Evolutionary conservation across 345 rosid genomes (phyloP).

Genomic region (Camelina hispida): DNA sequence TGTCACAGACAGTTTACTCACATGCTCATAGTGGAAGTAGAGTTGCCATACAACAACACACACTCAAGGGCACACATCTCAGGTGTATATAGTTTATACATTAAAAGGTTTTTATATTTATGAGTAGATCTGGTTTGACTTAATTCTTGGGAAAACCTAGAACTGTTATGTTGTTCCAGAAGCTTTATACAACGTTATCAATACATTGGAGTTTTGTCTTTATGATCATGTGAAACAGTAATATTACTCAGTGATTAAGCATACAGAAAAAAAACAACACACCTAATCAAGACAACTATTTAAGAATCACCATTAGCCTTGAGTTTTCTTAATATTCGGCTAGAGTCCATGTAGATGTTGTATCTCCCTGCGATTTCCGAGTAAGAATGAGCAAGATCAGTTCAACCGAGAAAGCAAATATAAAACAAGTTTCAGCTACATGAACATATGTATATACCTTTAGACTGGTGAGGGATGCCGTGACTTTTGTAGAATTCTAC

Average conservation of each 20-base stretch:
- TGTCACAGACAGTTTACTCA: conserved; percentile 58
- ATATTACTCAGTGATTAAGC: conserved; percentile 10
- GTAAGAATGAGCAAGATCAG: conserved; percentile 25
- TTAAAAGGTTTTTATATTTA: conserved; percentile 25
- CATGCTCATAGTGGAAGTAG: conserved; percentile 66
- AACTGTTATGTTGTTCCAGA: conserved; percentile 29
- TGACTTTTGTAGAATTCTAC: conserved; percentile 2
- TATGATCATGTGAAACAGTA: conserved; percentile 24
- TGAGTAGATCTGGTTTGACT: conserved; percentile 27
- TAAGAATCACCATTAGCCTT: conserved; percentile 27
- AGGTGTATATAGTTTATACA: conserved; percentile 41
- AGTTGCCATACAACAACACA: conserved; percentile 29
- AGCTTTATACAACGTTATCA: conserved; percentile 36
- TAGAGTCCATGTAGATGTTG: conserved; percentile 22
- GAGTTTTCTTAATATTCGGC: conserved; percentile 10
- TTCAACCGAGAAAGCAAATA: not conserved
- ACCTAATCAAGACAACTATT: conserved; percentile 20
- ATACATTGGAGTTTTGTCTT: conserved; percentile 38
- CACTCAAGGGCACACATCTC: conserved; percentile 18
- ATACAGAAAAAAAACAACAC: conserved; percentile 18
- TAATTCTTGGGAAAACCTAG: conserved; percentile 20
- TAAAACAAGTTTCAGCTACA: conserved; percentile 27
- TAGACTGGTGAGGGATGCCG: conserved; percentile 32
- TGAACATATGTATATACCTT: conserved; percentile 18
- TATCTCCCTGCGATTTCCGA: conserved; percentile 31